Evolutionary conservation across 2,329 filamentous ascomycete genomes (phyloP), one percentile per base, ranked within the genome.

Genomic region (Scedosporium minutisporum): DNA sequence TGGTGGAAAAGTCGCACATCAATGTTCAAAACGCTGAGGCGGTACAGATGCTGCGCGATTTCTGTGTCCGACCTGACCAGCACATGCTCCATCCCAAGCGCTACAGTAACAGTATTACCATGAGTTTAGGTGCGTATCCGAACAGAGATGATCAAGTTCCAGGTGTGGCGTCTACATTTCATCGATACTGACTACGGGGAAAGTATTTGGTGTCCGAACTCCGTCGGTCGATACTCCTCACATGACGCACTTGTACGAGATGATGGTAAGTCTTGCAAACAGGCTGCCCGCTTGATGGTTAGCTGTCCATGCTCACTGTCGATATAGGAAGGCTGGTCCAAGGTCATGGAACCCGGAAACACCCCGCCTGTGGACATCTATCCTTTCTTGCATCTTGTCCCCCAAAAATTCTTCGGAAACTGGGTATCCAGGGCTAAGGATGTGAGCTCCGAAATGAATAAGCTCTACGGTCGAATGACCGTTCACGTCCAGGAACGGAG

Each of bases 291-390:
- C 33, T 10, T 12, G 33, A 38, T 14, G 9, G 10, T 38, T 58
- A 38, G 16, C 53, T 58, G 25, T 38, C 55, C 14, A 16, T 41
- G 6, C 21, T 41, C 16, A 18, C 55, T 7, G 14, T 58, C 14
- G 10, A 12, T 38, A 38, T 16, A 41, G 55, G 74, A 78, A 55
- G 67, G 73, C 7, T 79, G 74, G 75, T 74, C 74, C 4, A 69
- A 73, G 48, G 71, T 80, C 0, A 73, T 79, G 69, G 80, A 81
- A 66, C 71, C 74, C 0, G 80, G 79, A 1, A 76, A 74, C 12
- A 81, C 77, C 0, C 79, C 80, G 0, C 79, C 80, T 0, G 76
- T 82, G 1, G 80, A 82, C 60, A 71, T 77, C 44, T 79, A 77
- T 61, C 77, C 79, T 0, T 70, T 76, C 27, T 67, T 82, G 9